Evolutionary conservation across 306 rosid species (phyloP).

Genomic region (Lathyrus sativus): DNA sequence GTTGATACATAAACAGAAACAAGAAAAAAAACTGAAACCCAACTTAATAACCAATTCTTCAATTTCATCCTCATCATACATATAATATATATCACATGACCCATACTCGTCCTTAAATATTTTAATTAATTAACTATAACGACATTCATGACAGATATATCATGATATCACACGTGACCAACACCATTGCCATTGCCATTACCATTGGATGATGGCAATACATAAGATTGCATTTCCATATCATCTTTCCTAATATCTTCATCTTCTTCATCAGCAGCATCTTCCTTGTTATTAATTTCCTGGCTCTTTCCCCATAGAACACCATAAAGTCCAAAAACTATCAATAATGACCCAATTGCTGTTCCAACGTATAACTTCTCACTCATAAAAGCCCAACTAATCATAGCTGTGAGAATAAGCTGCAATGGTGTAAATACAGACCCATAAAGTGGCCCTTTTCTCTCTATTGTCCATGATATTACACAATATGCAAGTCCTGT

Average conservation of each 20-base stretch:
- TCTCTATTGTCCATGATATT: constrained; percentile 77
- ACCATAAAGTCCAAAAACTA: constrained; percentile 67
- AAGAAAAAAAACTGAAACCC: no score
- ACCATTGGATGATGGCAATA: constrained; percentile 34
- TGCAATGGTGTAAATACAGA: constrained; percentile 69
- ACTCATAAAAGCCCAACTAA: constrained; percentile 73
- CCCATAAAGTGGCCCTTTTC: constrained; percentile 79
- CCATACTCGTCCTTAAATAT: no score
- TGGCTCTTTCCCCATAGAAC: constrained; percentile 81
- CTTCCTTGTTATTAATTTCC: constrained; percentile 40
- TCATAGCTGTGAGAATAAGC: constrained; percentile 64
- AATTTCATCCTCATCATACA: no score
- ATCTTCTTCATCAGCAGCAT: not conserved
- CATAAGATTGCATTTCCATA: constrained; percentile 39
- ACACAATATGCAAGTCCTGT: constrained; percentile 64
- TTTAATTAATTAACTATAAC: not conserved
- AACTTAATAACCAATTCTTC: no score
- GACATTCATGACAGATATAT: no score
- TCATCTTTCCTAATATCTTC: not conserved
- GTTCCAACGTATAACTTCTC: constrained; percentile 76
- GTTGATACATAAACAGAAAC: no score
- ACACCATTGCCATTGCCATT: not conserved
- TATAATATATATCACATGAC: no score
- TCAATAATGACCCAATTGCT: constrained; percentile 58
- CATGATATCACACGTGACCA: no score